phyloP scores from a whole-genome alignment of 108 stramenopile species.

The Epipyxis sp. region DNA sequence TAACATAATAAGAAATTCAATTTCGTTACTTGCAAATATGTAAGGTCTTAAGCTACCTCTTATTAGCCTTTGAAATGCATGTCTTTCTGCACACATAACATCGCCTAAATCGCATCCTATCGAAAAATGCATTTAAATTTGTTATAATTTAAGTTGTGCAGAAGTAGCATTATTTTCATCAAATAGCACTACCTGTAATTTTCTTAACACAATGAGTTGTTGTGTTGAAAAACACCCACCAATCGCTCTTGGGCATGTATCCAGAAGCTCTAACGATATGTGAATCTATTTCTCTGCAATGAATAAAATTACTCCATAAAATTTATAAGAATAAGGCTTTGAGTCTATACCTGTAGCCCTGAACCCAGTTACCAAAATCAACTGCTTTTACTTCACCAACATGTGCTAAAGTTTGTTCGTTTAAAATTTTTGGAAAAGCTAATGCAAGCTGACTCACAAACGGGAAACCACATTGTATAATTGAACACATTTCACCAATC shows the following conservation, averaged over 20 bases:
- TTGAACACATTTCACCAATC: neutral
- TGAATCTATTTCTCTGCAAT: neutral
- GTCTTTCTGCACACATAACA: conserved; percentile 21
- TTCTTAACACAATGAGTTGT: neutral
- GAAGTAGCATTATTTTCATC: too few species aligned
- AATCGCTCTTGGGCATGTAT: conserved; percentile 18
- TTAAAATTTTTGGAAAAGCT: conserved; percentile 5
- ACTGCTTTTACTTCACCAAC: too few species aligned
- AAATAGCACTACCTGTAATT: conserved; percentile 9
- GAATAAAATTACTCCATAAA: neutral
- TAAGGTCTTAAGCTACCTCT: too few species aligned
- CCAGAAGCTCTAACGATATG: neutral
- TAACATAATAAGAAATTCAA: too few species aligned
- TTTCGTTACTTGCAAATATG: too few species aligned
- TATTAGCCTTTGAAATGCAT: neutral
- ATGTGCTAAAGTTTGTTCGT: neutral
- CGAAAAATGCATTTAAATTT: too few species aligned
- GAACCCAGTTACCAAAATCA: too few species aligned
- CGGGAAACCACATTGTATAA: conserved; percentile 13
- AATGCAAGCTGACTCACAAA: neutral
- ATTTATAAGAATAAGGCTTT: neutral
- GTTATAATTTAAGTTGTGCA: too few species aligned
- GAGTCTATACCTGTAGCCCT: too few species aligned
- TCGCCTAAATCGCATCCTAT: conserved; percentile 4
- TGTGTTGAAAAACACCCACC: conserved; percentile 9